These are phyloP conservation scores for Termitomyces sp. DNA, from an alignment of 768 basidiomycete genomes.

Conservation along the genomic window DNA sequence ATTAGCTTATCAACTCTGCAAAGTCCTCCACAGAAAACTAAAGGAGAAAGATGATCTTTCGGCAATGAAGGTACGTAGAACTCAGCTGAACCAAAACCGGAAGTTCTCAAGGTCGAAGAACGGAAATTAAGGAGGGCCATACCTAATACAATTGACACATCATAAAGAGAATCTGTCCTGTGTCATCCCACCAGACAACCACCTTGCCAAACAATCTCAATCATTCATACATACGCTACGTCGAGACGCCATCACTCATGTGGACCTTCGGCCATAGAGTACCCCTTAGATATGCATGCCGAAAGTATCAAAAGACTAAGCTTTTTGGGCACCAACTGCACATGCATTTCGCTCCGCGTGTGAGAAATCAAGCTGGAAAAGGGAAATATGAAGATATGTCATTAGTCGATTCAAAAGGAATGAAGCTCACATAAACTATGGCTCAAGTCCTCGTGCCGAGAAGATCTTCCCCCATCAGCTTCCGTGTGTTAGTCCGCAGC, in stretches of 20 bases:
- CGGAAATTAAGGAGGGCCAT: not conserved
- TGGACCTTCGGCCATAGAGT: not conserved
- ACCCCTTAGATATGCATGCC: not conserved
- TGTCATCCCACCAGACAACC: not conserved
- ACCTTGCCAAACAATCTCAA: not conserved
- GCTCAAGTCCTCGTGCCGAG: not conserved
- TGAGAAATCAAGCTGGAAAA: not conserved
- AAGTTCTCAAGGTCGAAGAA: not conserved
- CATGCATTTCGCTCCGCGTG: not conserved
- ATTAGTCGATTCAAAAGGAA: not conserved
- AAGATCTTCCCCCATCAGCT: too few species aligned
- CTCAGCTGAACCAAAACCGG: not conserved
- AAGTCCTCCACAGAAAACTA: not conserved
- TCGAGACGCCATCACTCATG: not conserved
- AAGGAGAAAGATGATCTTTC: not conserved
- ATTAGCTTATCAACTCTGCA: not conserved
- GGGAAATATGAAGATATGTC: not conserved
- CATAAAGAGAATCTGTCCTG: not conserved
- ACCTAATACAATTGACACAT: not conserved
- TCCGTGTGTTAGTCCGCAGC: not conserved
- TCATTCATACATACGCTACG: not conserved
- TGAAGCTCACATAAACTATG: not conserved
- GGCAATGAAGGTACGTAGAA: not conserved
- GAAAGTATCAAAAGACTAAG: not conserved
- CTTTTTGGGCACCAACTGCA: not conserved